Evolutionary conservation across 1,284 basidiomycete genomes (phyloP).

Genomic region (Gymnopus androsaceus): DNA sequence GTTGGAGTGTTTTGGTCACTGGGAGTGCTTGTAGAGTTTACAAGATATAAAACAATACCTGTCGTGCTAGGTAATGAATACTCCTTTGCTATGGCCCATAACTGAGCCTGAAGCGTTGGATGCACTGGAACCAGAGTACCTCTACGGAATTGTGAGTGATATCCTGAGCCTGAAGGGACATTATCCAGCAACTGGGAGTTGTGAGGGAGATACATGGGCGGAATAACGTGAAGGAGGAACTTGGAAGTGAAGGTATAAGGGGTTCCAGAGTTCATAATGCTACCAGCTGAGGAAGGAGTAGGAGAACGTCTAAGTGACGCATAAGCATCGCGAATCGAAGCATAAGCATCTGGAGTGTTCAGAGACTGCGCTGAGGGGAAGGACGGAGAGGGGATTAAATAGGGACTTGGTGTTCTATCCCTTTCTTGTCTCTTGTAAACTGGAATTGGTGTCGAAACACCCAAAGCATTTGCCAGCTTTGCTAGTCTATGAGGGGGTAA

Average conservation of each 20-base stretch:
- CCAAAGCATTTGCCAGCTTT: conserved; percentile 79
- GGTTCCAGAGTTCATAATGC: conserved; percentile 25
- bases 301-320: conserved; percentile 50
- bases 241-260: conserved; percentile 52
- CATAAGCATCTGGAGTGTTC: conserved; percentile 38
- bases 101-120: conserved; percentile 69
- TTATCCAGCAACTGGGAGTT: conserved; percentile 45
- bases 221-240: conserved; percentile 76
- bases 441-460: conserved; percentile 72
- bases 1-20: conserved; percentile 18
- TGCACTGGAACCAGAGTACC: conserved; percentile 75
- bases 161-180: conserved; percentile 62
- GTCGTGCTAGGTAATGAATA: conserved; percentile 81
- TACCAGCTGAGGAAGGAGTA: conserved; percentile 51
- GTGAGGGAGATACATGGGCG: conserved; percentile 67
- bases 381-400: conserved; percentile 35
- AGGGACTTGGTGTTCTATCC: conserved; percentile 1
- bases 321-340: conserved; percentile 8
- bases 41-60: conserved; percentile 77
- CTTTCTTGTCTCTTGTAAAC: conserved; percentile 34
- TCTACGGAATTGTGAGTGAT: conserved; percentile 74
- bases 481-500: conserved; percentile 74
- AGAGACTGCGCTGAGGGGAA: conserved; percentile 35
- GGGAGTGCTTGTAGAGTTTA: conserved; percentile 34
- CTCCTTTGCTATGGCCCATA: conserved; percentile 82